These are phyloP conservation scores for Mortierella sp. DNA, from an alignment of 371 early-diverging fungal genomes.

Conservation along the genomic window DNA sequence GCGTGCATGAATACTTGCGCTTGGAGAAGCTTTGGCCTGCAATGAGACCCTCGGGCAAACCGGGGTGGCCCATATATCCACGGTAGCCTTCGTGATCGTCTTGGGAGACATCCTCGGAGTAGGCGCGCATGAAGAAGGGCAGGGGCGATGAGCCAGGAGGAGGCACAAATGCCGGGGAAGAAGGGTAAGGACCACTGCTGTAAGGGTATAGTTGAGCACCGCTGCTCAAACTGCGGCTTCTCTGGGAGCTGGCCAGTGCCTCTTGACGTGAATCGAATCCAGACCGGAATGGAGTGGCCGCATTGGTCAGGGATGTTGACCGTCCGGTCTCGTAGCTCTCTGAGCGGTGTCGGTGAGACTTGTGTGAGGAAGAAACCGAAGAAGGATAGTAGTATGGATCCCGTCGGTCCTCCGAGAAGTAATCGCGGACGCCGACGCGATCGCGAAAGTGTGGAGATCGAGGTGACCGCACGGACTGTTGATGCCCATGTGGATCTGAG, in stretches of 20 bases:
- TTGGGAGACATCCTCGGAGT: slow-evolving; percentile 30
- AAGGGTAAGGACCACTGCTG: slow-evolving; percentile 5
- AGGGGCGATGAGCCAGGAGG: slow-evolving; percentile 29
- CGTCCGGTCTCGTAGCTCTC: slow-evolving; percentile 50
- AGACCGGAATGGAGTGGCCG: slow-evolving; percentile 44
- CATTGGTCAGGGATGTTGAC: slow-evolving; percentile 45
- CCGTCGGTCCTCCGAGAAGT: slow-evolving; percentile 40
- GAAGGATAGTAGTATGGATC: slow-evolving; percentile 33
- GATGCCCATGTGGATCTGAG: slow-evolving; percentile 12
- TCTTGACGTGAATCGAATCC: slow-evolving; percentile 39
- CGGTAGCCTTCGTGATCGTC: slow-evolving; percentile 45
- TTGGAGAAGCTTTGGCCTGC: slow-evolving; percentile 47
- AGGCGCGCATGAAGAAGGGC: slow-evolving; percentile 43
- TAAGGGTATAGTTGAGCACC: slow-evolving; percentile 51
- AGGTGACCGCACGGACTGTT: slow-evolving; percentile 35
- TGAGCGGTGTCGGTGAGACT: slow-evolving; percentile 36
- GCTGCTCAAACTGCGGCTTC: slow-evolving; percentile 46
- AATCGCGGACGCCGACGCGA: slow-evolving; percentile 24
- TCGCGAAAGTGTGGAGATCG: slow-evolving; percentile 43
- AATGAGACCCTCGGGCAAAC: slow-evolving; percentile 37
- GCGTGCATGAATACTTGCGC: slow-evolving; percentile 66
- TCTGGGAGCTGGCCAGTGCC: slow-evolving; percentile 37
- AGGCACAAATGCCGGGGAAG: slow-evolving; percentile 14
- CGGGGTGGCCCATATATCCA: slow-evolving; percentile 24
- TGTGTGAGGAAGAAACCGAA: slow-evolving; percentile 10